Percentiles rank a stretch among this genome's conserved stretches.
Conservation (phyloP, 83 land plant genomes). For the Thuja plicata region DNA sequence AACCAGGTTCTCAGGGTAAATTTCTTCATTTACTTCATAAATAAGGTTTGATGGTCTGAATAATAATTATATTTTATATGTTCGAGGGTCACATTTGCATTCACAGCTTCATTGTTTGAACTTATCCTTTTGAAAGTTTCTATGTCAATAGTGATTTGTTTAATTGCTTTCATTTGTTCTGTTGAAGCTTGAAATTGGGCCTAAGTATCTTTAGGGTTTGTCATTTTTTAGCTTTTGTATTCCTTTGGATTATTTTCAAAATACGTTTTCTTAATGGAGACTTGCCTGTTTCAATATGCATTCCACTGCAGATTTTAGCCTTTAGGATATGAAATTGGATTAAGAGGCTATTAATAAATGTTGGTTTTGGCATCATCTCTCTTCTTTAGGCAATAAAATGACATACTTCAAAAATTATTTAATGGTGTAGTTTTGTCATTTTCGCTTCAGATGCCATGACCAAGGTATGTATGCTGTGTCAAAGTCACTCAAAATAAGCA, state of each 20-base stretch:
- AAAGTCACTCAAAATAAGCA: background rate
- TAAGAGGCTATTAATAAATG: background rate
- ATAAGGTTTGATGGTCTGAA: background rate
- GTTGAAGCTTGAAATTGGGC: background rate
- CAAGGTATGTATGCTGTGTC: background rate
- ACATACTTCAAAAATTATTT: background rate
- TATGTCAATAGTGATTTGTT: background rate
- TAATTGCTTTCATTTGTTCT: background rate
- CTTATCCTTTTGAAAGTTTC: background rate
- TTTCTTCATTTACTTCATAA: background rate
- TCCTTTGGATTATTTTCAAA: background rate
- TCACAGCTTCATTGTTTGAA: background rate
- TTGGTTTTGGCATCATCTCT: background rate
- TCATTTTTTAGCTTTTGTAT: background rate
- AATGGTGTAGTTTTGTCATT: background rate
- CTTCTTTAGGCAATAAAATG: background rate
- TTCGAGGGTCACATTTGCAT: background rate
- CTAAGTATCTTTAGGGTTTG: background rate
- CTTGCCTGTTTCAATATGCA: background rate
- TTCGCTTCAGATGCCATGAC: background rate
- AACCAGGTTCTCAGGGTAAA: conserved; percentile 12
- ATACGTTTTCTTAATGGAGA: background rate
- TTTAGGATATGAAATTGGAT: background rate
- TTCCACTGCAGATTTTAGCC: background rate
- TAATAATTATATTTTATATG: background rate